phyloP scores from a whole-genome alignment of 805 yeast genomes.

The Saccharomyces kudriavzevii region DNA sequence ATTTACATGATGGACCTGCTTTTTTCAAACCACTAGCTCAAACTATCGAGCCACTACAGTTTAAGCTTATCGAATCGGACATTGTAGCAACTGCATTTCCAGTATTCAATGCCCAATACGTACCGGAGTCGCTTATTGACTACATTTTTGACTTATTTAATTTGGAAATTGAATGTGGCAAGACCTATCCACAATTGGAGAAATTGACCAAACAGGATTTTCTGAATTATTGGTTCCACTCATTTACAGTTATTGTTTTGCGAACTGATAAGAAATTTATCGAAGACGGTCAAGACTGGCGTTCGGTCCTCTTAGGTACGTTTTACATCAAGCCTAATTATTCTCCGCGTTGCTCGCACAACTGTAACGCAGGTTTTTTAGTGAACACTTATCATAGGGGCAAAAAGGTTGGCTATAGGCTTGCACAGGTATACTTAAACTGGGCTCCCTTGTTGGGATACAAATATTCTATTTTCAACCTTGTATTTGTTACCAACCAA shows the following conservation, averaged over 20 bases:
- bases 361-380: conserved; percentile 80
- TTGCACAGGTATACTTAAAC: conserved; percentile 58
- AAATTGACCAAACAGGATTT: conserved; percentile 42
- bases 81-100: conserved; percentile 54
- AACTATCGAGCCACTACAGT: conserved; percentile 33
- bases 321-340: conserved; percentile 84
- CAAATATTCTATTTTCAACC: conserved; percentile 74
- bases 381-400: conserved; percentile 59
- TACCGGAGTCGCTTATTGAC: conserved; percentile 45
- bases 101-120: conserved; percentile 37
- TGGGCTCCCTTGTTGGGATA: conserved; percentile 79
- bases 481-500: conserved; percentile 73
- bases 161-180: conserved; percentile 59
- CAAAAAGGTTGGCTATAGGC: conserved; percentile 54
- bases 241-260: conserved; percentile 58
- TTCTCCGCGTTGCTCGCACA: conserved; percentile 74
- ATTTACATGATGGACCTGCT: conserved; percentile 29
- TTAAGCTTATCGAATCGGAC: conserved; percentile 38
- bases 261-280: conserved; percentile 31
- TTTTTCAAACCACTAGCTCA: conserved; percentile 27
- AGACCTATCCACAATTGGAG: conserved; percentile 60
- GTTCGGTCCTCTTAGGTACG: conserved; percentile 51
- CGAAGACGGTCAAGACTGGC: conserved; percentile 36
- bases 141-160: conserved; percentile 49
- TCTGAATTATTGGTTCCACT: conserved; percentile 54